phyloP scores from a whole-genome alignment of 75 land plant species.

The Ceratopteris richardii region DNA sequence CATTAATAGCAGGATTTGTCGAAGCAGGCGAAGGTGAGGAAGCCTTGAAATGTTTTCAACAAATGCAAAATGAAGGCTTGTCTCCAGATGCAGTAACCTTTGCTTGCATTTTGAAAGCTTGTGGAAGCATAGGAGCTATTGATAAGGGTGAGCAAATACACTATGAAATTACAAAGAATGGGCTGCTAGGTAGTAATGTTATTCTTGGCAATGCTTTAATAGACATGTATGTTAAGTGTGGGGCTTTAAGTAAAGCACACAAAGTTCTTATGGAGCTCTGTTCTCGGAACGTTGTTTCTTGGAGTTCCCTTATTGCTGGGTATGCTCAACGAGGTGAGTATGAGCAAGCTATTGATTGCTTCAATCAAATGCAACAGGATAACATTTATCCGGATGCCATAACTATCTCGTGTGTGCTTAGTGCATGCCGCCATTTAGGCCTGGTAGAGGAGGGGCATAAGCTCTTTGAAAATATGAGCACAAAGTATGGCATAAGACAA shows the following conservation, averaged over 20 bases:
- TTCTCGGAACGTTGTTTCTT: background rate
- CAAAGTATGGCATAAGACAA: slow-evolving; percentile 18
- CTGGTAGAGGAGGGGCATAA: slow-evolving; percentile 27
- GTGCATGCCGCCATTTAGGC: slow-evolving; percentile 21
- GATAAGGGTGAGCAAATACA: slow-evolving; percentile 14
- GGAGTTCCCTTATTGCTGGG: slow-evolving; percentile 3
- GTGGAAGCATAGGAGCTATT: slow-evolving; percentile 19
- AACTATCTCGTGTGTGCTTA: slow-evolving; percentile 1
- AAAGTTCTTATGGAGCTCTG: slow-evolving; percentile 23
- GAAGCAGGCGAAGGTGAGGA: slow-evolving; percentile 10
- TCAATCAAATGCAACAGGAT: too few relatives aligned
- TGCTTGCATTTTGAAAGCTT: slow-evolving; percentile 18
- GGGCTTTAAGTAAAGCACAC: slow-evolving; percentile 20
- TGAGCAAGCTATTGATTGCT: too few relatives aligned
- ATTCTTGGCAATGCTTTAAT: slow-evolving; percentile 17
- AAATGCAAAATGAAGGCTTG: slow-evolving; percentile 4
- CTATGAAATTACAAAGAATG: slow-evolving; percentile 7
- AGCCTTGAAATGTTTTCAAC: slow-evolving; percentile 4
- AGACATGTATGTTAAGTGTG: slow-evolving; percentile 27
- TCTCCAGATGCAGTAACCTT: slow-evolving; percentile 18
- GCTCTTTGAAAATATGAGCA: background rate
- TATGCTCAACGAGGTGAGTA: too few relatives aligned
- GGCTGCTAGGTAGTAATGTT: slow-evolving; percentile 16
- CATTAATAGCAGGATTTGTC: slow-evolving; percentile 21
- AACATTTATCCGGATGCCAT: too few relatives aligned